phyloP scores from a whole-genome alignment of 139 green algal species.

The Tetratostichococcus sp. region DNA sequence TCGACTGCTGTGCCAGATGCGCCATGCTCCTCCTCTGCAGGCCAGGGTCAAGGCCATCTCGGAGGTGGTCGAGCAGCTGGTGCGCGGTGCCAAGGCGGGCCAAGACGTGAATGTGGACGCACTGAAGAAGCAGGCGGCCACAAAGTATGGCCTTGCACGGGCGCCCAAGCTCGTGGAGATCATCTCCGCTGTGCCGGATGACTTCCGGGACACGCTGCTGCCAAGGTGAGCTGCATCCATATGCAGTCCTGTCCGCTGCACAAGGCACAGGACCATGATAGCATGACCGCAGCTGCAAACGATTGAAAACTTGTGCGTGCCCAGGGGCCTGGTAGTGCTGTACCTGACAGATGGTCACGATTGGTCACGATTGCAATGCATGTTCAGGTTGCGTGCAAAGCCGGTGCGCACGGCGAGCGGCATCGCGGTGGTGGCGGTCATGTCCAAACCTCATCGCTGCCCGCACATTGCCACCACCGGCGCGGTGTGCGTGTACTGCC shows the following conservation, averaged over 20 bases:
- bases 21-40: slow-evolving; percentile 28
- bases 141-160: slow-evolving; percentile 44
- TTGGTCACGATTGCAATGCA: no score
- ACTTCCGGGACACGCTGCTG: slow-evolving; percentile 77
- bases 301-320: no score
- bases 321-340: no score
- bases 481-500: slow-evolving; percentile 99
- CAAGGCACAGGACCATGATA: neutral
- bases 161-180: slow-evolving; percentile 96
- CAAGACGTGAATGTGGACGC: slow-evolving; percentile 81
- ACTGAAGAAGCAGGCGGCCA: slow-evolving; percentile 53
- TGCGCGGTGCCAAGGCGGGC: slow-evolving; percentile 60
- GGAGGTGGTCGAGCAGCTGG: slow-evolving; percentile 72
- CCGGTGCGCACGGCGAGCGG: slow-evolving; percentile 89
- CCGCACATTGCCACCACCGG: slow-evolving; percentile 99
- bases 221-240: slow-evolving; percentile 48
- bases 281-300: no score
- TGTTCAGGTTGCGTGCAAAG: slow-evolving; percentile 65
- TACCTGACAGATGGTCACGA: no score
- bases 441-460: slow-evolving; percentile 98
- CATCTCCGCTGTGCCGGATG: slow-evolving; percentile 93
- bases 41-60: slow-evolving; percentile 68
- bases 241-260: neutral
- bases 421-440: slow-evolving; percentile 97
- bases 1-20: no score